Conservation (phyloP, 73 alveolate species). For the Diophrys appendiculata region DNA sequence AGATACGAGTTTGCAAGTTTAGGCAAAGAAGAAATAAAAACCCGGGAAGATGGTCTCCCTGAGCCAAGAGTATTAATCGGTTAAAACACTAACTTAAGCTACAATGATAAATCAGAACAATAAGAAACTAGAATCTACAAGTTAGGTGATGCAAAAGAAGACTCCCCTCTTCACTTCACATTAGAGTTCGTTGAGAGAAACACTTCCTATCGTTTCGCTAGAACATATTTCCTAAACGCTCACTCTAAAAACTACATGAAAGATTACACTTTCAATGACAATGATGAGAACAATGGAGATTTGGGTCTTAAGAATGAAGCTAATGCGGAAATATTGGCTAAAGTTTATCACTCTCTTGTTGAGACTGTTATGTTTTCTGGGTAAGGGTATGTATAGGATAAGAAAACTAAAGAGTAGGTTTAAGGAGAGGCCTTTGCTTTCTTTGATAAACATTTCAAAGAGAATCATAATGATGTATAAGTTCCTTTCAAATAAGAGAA, state of each 20-base stretch:
- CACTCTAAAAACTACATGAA: constrained; percentile 48
- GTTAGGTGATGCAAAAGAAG: constrained; percentile 13
- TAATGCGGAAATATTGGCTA: constrained; percentile 18
- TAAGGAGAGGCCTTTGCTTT: constrained; percentile 8
- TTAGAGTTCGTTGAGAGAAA: constrained; percentile 50
- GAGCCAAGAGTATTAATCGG: constrained; percentile 58
- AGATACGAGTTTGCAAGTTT: constrained; percentile 50
- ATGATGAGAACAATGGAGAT: constrained; percentile 20
- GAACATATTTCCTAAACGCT: constrained; percentile 49
- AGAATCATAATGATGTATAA: constrained; percentile 2
- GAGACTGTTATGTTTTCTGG: constrained; percentile 14
- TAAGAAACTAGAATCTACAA: constrained; percentile 28
- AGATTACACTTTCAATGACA: constrained; percentile 34
- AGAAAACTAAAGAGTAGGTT: not conserved
- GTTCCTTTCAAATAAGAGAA: constrained; percentile 1
- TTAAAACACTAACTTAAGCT: constrained; percentile 33
- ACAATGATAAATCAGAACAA: not conserved
- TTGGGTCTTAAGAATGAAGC: constrained; percentile 20
- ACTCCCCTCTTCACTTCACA: constrained; percentile 52
- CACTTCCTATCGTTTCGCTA: constrained; percentile 52
- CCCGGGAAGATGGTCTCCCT: constrained; percentile 43
- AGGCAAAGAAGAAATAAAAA: constrained; percentile 19
- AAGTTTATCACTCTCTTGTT: constrained; percentile 35
- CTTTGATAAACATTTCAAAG: constrained; percentile 16
- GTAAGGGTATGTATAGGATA: constrained; percentile 4